These are phyloP conservation scores for Porcisia hertigi DNA, from an alignment of 208 protist species.

Conservation along the genomic window DNA sequence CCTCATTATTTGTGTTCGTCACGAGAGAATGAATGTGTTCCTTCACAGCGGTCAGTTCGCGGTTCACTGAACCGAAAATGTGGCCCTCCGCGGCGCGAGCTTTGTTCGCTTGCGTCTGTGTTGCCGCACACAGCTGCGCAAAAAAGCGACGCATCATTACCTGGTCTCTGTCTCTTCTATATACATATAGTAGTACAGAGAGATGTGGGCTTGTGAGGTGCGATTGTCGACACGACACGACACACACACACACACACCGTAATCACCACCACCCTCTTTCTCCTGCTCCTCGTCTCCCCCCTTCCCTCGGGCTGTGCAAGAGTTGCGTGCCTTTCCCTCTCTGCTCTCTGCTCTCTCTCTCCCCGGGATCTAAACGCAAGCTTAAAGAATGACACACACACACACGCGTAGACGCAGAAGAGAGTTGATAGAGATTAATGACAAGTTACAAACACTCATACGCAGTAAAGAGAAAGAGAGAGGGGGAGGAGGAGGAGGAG, in stretches of 20 bases:
- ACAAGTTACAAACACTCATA: not conserved
- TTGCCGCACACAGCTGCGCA: slow-evolving; percentile 12
- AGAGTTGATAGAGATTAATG: not conserved
- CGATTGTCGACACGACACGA: not conserved
- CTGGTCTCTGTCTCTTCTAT: not conserved
- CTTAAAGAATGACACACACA: not conserved
- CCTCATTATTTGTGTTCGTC: slow-evolving; percentile 61
- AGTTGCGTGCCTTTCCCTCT: too few species aligned
- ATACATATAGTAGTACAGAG: not conserved
- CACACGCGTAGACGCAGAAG: not conserved
- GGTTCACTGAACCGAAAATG: slow-evolving; percentile 62
- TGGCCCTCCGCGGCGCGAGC: slow-evolving; percentile 50
- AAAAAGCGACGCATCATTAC: slow-evolving; percentile 21
- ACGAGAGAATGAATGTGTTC: slow-evolving; percentile 68
- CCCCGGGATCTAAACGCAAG: not conserved
- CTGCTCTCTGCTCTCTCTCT: too few species aligned
- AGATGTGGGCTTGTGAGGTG: not conserved
- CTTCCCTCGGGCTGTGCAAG: too few species aligned
- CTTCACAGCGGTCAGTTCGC: slow-evolving; percentile 68
- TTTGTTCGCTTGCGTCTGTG: slow-evolving; percentile 27
- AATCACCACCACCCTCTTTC: too few species aligned
- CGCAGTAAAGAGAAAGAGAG: not conserved
- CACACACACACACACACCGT: too few species aligned
- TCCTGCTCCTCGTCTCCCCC: too few species aligned
- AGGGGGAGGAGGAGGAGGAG: not conserved